A percentile compares a stretch with the other conserved stretches of the same genome.
Evolutionary conservation across 1,139 yeast genomes (phyloP).

Genomic region (Hanseniaspora uvarum): DNA sequence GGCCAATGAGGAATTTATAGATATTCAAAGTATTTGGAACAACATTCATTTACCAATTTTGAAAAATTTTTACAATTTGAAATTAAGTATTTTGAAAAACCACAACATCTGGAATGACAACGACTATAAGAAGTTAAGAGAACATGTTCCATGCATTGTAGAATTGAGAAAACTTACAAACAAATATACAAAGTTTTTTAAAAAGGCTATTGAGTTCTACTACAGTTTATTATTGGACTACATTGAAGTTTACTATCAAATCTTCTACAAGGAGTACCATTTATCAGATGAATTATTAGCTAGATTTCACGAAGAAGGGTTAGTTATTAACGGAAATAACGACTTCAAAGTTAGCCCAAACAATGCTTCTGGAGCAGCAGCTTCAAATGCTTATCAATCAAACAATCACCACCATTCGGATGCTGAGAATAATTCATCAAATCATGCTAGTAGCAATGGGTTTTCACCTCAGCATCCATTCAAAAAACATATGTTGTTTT

Average conservation of each 20-base stretch:
- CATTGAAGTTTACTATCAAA: slow-evolving; percentile 33
- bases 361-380: background rate
- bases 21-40: slow-evolving; percentile 16
- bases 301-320: slow-evolving; percentile 20
- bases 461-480: slow-evolving; percentile 12
- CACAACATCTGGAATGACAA: slow-evolving; percentile 16
- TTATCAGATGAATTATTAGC: slow-evolving; percentile 19
- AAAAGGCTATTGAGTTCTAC: slow-evolving; percentile 42
- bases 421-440: background rate
- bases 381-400: background rate
- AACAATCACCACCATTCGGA: background rate
- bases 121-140: slow-evolving; percentile 17
- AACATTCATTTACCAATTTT: slow-evolving; percentile 16
- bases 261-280: slow-evolving; percentile 26
- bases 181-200: slow-evolving; percentile 40
- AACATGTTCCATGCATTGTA: slow-evolving; percentile 29
- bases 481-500: slow-evolving; percentile 10
- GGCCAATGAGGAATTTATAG: background rate
- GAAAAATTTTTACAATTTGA: slow-evolving; percentile 11
- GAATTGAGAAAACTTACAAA: slow-evolving; percentile 51
- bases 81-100: slow-evolving; percentile 12
- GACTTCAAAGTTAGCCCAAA: background rate
- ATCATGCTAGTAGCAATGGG: background rate
- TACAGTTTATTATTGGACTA: slow-evolving; percentile 31
- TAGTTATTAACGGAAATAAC: slow-evolving; percentile 19